Percentiles rank a stretch among this genome's conserved stretches.
These are phyloP conservation scores for Geranium incanum DNA, from an alignment of 441 rosid genomes.

Conservation along the genomic window DNA sequence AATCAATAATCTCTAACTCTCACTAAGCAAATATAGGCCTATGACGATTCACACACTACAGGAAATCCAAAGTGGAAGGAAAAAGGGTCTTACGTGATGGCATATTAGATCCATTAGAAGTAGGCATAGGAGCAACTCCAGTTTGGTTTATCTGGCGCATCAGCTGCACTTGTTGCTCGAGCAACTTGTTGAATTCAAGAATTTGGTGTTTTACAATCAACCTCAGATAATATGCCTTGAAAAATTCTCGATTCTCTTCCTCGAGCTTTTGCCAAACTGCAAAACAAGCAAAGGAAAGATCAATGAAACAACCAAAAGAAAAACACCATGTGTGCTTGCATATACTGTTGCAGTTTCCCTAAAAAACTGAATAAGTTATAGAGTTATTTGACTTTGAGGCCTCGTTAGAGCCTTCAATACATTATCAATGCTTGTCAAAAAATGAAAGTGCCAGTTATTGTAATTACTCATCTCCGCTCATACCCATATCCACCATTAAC, in stretches of 20 bases:
- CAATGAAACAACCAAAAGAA: neutral
- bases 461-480: neutral
- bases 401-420: neutral
- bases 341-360: neutral
- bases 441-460: neutral
- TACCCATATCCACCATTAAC: neutral
- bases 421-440: neutral
- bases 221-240: conserved; percentile 82
- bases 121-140: conserved; percentile 46
- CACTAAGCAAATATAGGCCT: neutral
- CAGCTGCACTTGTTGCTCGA: conserved; percentile 77
- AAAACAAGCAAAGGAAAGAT: conserved; percentile 20
- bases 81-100: conserved; percentile 48
- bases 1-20: neutral
- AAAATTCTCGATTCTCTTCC: conserved; percentile 93
- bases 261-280: conserved; percentile 99
- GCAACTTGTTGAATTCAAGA: conserved; percentile 84
- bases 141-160: conserved; percentile 66
- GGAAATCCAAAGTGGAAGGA: neutral
- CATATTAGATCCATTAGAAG: conserved; percentile 69
- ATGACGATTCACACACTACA: neutral
- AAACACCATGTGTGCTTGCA: neutral
- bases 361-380: neutral
- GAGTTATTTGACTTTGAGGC: neutral
- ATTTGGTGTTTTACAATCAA: conserved; percentile 89